Base-by-base conservation (phyloP, 352 stramenopile genomes). In the Globisporangium alternatum region DNA sequence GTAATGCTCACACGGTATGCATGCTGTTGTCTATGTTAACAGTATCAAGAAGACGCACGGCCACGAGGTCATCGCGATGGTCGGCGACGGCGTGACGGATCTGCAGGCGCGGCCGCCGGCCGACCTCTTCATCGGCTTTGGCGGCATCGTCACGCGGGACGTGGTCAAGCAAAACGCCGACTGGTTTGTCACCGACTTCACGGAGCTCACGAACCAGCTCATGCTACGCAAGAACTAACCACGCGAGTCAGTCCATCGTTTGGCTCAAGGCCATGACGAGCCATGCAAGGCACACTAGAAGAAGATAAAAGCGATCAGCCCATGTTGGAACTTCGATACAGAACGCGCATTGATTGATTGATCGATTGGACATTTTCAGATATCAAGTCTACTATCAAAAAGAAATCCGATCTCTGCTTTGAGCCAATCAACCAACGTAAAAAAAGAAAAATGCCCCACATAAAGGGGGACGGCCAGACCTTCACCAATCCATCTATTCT, bases 41-140 rank as follows among this genome's bases (percentile, higher is more conserved):
- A 81, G 72, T 22, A 97, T 99, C 60, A 98, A 98, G 75, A 81
- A 93, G 43, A 88, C 83, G 57, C 80, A 93, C 57, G 88, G 89
- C 54, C 98, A 98, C 78, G 69, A 96, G n/a, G 93, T 83, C 15
- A 94, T 99, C 49, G 88, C 98, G 9, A 99, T 99, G 97, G 83
- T 99, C n/a, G 98, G 98, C 43, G 98, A 99, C 76, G 98, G 98
- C 33, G 97, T 97, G 13, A 99, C 97, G 2, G 98, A 99, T 82
- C 77, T 98, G 72, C 93, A 99, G 77, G 98, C 98, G 19, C 97
- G 97, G 37, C 97, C 98, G 45, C 98, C 98, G 10, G 98, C 97
- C 1, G 81, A 98, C 61, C 83, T 97, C 10, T 99, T 99, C 71
- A 95, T 99, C 65, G 98, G 98, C 49, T 99, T 98, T 74, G 97